Conservation (phyloP, 345 rosid species). For the Turritis glabra region DNA sequence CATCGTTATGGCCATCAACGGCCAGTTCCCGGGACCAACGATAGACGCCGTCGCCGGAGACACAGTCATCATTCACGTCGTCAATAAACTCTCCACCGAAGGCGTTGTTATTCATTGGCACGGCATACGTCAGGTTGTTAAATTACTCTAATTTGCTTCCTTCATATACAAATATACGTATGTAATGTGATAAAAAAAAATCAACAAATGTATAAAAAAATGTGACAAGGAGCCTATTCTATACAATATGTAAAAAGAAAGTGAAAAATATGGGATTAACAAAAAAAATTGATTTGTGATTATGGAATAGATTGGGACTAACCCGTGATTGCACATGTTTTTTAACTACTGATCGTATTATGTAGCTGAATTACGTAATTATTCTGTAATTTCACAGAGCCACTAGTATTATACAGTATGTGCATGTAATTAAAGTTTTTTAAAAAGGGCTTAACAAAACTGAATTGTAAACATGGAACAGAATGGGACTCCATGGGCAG, state of each 20-base stretch:
- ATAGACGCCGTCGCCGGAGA: constrained; percentile 66
- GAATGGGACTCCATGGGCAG: constrained; percentile 83
- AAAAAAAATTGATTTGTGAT: too few species aligned
- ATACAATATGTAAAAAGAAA: too few species aligned
- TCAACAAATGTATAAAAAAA: not conserved
- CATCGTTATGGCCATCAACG: constrained; percentile 73
- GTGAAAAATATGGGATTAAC: too few species aligned
- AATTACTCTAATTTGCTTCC: not conserved
- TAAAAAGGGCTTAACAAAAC: not conserved
- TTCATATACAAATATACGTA: not conserved
- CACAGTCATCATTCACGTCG: constrained; percentile 55
- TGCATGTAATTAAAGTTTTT: not conserved
- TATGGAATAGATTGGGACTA: too few species aligned
- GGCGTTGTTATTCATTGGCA: constrained; percentile 96
- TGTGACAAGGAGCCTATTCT: not conserved
- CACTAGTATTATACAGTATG: not conserved
- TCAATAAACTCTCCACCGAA: constrained; percentile 68
- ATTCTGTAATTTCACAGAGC: not conserved
- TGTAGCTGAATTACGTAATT: too few species aligned
- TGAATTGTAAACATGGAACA: not conserved
- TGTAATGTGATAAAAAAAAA: not conserved
- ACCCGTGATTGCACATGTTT: too few species aligned
- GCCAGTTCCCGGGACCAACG: constrained; percentile 87
- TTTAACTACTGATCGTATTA: too few species aligned
- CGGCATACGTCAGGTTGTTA: constrained; percentile 76